These are phyloP conservation scores for Abelmoschus esculentus DNA, from an alignment of 345 rosid species.

Conservation along the genomic window DNA sequence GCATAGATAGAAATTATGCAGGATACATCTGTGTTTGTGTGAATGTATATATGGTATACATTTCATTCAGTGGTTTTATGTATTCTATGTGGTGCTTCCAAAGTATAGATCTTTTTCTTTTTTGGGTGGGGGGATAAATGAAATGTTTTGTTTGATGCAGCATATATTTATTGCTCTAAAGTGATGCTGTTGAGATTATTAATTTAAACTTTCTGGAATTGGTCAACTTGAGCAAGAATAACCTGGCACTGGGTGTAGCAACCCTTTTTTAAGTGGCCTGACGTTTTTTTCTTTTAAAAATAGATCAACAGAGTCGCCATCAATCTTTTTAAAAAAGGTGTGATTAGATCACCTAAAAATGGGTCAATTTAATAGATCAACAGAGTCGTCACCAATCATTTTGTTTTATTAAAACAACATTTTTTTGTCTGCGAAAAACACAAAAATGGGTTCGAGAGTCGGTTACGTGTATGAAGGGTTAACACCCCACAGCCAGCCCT, in stretches of 20 bases:
- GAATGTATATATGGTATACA: background rate
- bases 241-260: background rate
- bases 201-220: background rate
- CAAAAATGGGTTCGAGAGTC: too few relatives aligned
- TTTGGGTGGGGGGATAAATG: background rate
- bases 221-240: background rate
- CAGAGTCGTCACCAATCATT: too few relatives aligned
- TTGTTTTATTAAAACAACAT: too few relatives aligned
- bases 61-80: background rate
- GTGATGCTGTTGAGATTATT: slow-evolving; percentile 1
- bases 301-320: too few relatives aligned
- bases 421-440: too few relatives aligned
- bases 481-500: too few relatives aligned
- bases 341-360: too few relatives aligned
- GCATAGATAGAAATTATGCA: background rate
- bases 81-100: background rate
- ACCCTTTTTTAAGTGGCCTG: too few relatives aligned
- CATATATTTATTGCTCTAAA: background rate
- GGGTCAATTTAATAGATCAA: too few relatives aligned
- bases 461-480: too few relatives aligned
- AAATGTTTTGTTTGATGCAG: background rate
- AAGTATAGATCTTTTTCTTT: background rate
- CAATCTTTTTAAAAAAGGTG: too few relatives aligned
- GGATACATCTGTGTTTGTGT: background rate
- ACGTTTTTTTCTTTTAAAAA: too few relatives aligned